Percentiles rank a stretch among this genome's conserved stretches.
Evolutionary conservation across 768 basidiomycete genomes (phyloP).

Genomic region (Suillus lakei): DNA sequence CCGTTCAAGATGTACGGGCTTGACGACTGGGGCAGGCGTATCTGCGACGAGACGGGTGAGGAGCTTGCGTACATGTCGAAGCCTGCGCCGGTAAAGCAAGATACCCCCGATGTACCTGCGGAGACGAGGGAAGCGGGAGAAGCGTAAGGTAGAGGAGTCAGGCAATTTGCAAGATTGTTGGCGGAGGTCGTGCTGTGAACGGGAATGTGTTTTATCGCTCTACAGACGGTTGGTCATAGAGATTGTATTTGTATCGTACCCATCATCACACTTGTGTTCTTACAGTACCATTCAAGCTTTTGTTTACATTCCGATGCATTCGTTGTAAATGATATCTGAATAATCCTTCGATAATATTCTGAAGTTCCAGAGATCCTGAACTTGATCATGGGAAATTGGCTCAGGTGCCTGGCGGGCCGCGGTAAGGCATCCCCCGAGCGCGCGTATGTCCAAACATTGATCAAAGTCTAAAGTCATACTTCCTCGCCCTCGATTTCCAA

Average conservation of each 20-base stretch:
- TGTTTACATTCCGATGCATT: neutral
- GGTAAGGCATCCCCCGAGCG: too few species aligned
- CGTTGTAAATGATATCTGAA: neutral
- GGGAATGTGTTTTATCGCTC: neutral
- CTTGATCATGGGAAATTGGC: too few species aligned
- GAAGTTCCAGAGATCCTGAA: neutral
- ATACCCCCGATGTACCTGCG: slow-evolving; percentile 24
- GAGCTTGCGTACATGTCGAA: slow-evolving; percentile 33
- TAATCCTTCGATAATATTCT: neutral
- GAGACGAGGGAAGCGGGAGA: neutral
- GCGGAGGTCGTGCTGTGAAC: neutral
- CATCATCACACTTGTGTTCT: neutral
- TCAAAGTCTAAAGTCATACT: too few species aligned
- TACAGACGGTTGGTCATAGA: neutral
- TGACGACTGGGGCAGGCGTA: slow-evolving; percentile 28
- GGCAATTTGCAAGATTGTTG: neutral
- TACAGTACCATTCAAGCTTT: neutral
- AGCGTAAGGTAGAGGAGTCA: neutral
- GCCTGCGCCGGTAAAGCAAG: slow-evolving; percentile 27
- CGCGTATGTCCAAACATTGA: too few species aligned
- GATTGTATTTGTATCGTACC: slow-evolving; percentile 6
- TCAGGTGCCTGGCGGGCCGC: too few species aligned
- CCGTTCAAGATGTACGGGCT: slow-evolving; percentile 31
- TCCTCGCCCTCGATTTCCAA: neutral
- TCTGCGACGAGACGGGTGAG: slow-evolving; percentile 23